A percentile compares a stretch with the other conserved stretches of the same genome.
These are phyloP conservation scores for Ophiostoma sp. DNA, from an alignment of 2,329 filamentous ascomycete species.

Conservation along the genomic window DNA sequence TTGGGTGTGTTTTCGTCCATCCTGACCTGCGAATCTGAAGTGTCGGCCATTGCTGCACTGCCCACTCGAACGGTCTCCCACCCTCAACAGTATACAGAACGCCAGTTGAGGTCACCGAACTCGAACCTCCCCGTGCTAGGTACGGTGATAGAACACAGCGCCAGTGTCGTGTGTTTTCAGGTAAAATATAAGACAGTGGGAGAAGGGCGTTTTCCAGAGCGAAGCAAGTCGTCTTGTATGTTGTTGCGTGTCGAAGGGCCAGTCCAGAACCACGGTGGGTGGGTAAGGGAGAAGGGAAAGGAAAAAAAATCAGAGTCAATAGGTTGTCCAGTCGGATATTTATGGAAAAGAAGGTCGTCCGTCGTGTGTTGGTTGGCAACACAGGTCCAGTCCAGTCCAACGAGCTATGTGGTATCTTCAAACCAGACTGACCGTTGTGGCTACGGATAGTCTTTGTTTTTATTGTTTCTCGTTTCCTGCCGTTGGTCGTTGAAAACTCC, in stretches of 20 bases:
- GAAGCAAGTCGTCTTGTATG: too few relatives aligned
- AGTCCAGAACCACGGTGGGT: background rate
- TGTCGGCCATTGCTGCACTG: background rate
- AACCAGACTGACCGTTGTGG: background rate
- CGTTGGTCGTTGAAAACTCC: background rate
- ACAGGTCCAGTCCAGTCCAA: constrained; percentile 7
- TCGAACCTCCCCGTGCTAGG: constrained; percentile 4
- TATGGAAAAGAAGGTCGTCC: constrained; percentile 7
- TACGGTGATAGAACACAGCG: background rate
- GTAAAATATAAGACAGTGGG: background rate
- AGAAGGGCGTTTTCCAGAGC: background rate
- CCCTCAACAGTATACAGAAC: constrained; percentile 3
- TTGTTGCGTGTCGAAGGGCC: too few relatives aligned
- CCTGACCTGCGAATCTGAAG: background rate
- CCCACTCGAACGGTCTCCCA: constrained; percentile 3
- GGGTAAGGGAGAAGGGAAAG: background rate
- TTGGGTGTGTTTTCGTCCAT: constrained; percentile 35
- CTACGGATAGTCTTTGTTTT: background rate
- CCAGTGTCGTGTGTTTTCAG: background rate
- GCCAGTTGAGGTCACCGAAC: constrained; percentile 11
- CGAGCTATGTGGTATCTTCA: too few relatives aligned
- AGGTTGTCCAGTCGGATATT: too few relatives aligned
- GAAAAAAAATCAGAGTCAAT: background rate
- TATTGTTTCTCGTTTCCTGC: background rate
- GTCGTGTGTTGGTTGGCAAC: constrained; percentile 1